A percentile compares a stretch with the other conserved stretches of the same genome.
phyloP scores from a whole-genome alignment of 352 stramenopile genomes.

The Aphanomyces stellatus region DNA sequence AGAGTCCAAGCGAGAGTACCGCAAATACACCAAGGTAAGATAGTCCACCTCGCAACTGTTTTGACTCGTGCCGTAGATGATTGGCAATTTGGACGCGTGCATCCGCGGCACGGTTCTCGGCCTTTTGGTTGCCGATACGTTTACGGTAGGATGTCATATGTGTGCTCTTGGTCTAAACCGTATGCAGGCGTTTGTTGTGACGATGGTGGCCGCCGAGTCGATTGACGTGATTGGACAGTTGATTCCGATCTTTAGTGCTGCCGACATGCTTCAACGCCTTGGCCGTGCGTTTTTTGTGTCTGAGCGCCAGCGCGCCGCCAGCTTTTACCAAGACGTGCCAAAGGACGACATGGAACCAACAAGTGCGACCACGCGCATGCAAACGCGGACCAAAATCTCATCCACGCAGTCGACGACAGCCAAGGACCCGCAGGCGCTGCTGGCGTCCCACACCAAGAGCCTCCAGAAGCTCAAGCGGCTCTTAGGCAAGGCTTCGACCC shows the following conservation, averaged over 20 bases:
- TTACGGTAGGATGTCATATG: slow-evolving; percentile 39
- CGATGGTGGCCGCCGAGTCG: slow-evolving; percentile 64
- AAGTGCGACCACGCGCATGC: not conserved
- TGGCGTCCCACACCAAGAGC: slow-evolving; percentile 11
- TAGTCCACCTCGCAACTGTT: too few relatives aligned
- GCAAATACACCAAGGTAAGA: slow-evolving; percentile 78
- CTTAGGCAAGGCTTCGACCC: not conserved
- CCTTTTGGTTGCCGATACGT: slow-evolving; percentile 76
- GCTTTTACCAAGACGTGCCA: slow-evolving; percentile 16
- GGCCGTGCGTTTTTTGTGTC: slow-evolving; percentile 62
- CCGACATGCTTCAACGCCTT: slow-evolving; percentile 68
- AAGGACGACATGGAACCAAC: not conserved
- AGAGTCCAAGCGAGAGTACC: slow-evolving; percentile 79
- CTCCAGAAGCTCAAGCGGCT: not conserved
- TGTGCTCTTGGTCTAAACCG: slow-evolving; percentile 1
- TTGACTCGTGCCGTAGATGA: slow-evolving; percentile 46
- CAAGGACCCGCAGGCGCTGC: not conserved
- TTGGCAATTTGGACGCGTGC: slow-evolving; percentile 77
- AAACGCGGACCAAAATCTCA: not conserved
- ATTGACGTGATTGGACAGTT: slow-evolving; percentile 57
- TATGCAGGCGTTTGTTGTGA: slow-evolving; percentile 69
- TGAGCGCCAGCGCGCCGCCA: not conserved
- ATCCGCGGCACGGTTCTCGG: slow-evolving; percentile 73
- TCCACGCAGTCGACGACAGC: not conserved
- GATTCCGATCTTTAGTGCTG: slow-evolving; percentile 73